Percentiles rank a stretch among this genome's conserved stretches.
Evolutionary conservation across 176 grass and related monocot species (phyloP).

Genomic region (Aegilops tauschii): DNA sequence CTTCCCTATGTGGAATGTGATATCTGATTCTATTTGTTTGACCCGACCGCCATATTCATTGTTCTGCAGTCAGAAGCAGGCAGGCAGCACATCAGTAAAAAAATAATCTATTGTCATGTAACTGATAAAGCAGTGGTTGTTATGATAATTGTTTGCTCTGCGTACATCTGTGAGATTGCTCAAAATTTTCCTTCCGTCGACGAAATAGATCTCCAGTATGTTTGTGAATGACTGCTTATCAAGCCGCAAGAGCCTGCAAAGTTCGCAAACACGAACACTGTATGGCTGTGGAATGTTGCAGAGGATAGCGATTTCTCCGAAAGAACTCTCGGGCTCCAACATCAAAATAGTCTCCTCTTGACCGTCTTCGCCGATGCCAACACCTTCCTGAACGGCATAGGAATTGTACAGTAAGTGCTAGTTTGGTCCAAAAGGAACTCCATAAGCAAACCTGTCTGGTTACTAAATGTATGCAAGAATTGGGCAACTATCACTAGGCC

Average conservation of each 20-base stretch:
- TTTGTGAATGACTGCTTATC: constrained; percentile 89
- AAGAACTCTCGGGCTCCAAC: constrained; percentile 59
- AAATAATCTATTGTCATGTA: neutral
- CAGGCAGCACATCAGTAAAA: neutral
- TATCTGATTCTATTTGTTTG: constrained; percentile 81
- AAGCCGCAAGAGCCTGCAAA: constrained; percentile 70
- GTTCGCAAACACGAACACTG: constrained; percentile 74
- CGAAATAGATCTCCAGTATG: constrained; percentile 89
- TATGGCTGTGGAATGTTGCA: constrained; percentile 94
- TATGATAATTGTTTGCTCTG: neutral
- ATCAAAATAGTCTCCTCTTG: constrained; percentile 62
- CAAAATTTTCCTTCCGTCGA: constrained; percentile 76
- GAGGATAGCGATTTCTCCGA: constrained; percentile 85
- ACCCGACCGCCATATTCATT: constrained; percentile 55
- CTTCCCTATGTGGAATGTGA: constrained; percentile 90
- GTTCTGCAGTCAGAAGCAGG: constrained; percentile 30
- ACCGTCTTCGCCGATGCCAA: constrained; percentile 74
- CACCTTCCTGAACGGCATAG: constrained; percentile 52
- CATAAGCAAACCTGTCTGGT: neutral
- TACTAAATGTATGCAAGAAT: neutral
- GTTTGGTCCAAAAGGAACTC: neutral
- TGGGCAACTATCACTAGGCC: neutral
- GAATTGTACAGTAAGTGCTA: neutral
- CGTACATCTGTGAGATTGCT: constrained; percentile 84
- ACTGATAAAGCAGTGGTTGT: neutral